These are phyloP conservation scores for Boletus subparvulus DNA, from an alignment of 768 basidiomycete genomes.

Conservation along the genomic window DNA sequence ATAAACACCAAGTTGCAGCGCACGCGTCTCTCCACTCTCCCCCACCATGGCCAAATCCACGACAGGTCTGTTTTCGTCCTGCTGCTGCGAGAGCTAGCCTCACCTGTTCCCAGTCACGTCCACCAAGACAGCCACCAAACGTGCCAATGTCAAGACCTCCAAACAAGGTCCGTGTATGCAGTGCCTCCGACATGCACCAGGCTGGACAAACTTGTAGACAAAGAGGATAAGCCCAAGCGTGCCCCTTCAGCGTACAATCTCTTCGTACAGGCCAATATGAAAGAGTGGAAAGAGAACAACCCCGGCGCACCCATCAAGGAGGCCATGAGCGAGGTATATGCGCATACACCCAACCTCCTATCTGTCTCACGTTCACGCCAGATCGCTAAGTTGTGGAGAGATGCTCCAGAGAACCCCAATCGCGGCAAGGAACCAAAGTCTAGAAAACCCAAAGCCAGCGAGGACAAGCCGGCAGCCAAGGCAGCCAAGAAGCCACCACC, in stretches of 20 bases:
- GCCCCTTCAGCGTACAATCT: constrained; percentile 59
- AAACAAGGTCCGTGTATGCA: constrained; percentile 34
- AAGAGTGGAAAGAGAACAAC: constrained; percentile 54
- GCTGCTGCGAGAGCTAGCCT: not conserved
- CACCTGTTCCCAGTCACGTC: constrained; percentile 41
- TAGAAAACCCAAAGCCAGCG: constrained; percentile 44
- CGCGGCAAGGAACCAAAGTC: constrained; percentile 52
- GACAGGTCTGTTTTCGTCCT: constrained; percentile 39
- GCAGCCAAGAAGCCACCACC: constrained; percentile 15
- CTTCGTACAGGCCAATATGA: constrained; percentile 57
- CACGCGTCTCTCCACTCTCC: constrained; percentile 7
- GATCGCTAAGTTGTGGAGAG: constrained; percentile 58
- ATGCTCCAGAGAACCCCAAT: constrained; percentile 64
- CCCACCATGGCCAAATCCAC: constrained; percentile 50
- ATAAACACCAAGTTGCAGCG: constrained; percentile 13
- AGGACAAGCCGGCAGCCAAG: constrained; percentile 4
- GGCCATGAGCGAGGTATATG: constrained; percentile 47
- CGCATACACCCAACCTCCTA: constrained; percentile 3
- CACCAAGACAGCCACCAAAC: constrained; percentile 57
- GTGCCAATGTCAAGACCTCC: constrained; percentile 45
- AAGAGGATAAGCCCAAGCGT: constrained; percentile 52
- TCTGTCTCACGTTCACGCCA: constrained; percentile 25
- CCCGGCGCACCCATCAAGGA: constrained; percentile 49
- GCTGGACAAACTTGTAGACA: constrained; percentile 25
- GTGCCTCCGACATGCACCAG: not conserved